A percentile compares a stretch with the other conserved stretches of the same genome.
Conservation (phyloP, 2,329 filamentous ascomycete genomes). For the Monilinia aucupariae region DNA sequence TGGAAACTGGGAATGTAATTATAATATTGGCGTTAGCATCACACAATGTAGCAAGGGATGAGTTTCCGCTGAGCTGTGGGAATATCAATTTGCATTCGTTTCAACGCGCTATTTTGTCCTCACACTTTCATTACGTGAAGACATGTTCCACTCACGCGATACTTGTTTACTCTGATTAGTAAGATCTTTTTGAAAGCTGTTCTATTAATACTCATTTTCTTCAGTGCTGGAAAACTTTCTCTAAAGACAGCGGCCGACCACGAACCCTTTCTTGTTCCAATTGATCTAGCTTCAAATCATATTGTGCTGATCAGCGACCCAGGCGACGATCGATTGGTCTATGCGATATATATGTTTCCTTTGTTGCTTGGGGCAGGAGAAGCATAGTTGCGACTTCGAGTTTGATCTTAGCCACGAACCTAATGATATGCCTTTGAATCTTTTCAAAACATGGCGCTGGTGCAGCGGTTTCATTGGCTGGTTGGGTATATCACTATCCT, state of each 20-base stretch:
- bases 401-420: background rate
- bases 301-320: background rate
- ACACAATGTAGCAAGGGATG: background rate
- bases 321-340: background rate
- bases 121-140: background rate
- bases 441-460: background rate
- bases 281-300: background rate
- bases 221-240: background rate
- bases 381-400: background rate
- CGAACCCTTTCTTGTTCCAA: background rate
- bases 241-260: background rate
- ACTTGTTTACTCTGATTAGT: background rate
- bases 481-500: too few relatives aligned
- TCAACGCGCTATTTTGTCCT: background rate
- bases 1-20: background rate
- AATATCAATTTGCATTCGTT: background rate
- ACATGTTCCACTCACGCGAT: background rate
- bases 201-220: background rate
- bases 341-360: background rate
- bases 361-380: background rate
- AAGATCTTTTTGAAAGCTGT: background rate
- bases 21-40: background rate
- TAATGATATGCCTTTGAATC: background rate
- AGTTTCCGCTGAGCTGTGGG: background rate
- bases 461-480: too few relatives aligned